A percentile compares a stretch with the other conserved stretches of the same genome.
Conservation (phyloP, 2,329 filamentous ascomycete genomes). For the Fusarium incarnatum region DNA sequence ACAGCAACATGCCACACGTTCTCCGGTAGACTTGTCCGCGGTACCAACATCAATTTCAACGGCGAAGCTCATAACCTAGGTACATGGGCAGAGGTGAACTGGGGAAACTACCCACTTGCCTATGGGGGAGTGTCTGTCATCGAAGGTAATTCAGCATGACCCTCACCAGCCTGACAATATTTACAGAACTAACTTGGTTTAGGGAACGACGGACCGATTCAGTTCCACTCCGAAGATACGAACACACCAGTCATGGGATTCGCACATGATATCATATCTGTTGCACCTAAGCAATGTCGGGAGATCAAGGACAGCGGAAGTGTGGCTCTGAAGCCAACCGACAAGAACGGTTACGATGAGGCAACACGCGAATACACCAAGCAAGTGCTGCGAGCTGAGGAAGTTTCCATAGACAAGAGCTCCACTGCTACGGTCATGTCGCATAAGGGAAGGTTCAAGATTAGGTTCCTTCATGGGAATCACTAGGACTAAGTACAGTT, state of each 20-base stretch:
- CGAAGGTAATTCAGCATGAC: slow-evolving; percentile 13
- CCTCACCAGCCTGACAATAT: not conserved
- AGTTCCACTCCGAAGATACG: slow-evolving; percentile 27
- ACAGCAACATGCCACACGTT: slow-evolving; percentile 22
- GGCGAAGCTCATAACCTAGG: slow-evolving; percentile 32
- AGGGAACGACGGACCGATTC: slow-evolving; percentile 36
- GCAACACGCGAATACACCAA: slow-evolving; percentile 25
- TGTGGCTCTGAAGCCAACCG: slow-evolving; percentile 31
- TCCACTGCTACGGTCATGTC: slow-evolving; percentile 33
- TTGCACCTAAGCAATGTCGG: slow-evolving; percentile 25
- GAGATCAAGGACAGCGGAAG: slow-evolving; percentile 22
- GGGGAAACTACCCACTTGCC: slow-evolving; percentile 26
- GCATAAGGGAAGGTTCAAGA: slow-evolving; percentile 29
- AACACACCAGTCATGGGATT: slow-evolving; percentile 27
- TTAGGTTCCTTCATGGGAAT: slow-evolving; percentile 25
- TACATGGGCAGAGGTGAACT: slow-evolving; percentile 37
- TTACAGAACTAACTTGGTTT: not conserved
- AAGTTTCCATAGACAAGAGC: slow-evolving; percentile 30
- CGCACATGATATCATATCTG: slow-evolving; percentile 12
- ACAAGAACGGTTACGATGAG: slow-evolving; percentile 33
- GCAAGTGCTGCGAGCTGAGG: slow-evolving; percentile 1
- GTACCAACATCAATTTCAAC: slow-evolving; percentile 24
- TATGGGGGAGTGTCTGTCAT: slow-evolving; percentile 39
- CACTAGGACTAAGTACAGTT: slow-evolving; percentile 2
- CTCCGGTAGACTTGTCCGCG: slow-evolving; percentile 35